Evolutionary conservation across 306 rosid species (phyloP).

Genomic region (Chamaecrista fasciculata): DNA sequence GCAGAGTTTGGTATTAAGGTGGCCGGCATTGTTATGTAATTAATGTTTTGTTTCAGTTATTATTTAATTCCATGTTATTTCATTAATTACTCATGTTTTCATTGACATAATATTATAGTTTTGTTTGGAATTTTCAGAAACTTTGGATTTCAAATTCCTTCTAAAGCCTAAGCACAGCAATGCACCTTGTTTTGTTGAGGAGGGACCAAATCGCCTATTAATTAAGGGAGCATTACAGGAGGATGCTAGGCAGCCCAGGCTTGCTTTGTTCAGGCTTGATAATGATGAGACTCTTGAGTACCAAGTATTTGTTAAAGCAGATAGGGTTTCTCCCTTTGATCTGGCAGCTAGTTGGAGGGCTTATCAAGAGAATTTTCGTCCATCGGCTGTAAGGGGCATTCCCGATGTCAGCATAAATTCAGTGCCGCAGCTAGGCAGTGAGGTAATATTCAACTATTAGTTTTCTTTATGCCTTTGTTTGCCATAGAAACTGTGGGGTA

Average conservation of each 20-base stretch:
- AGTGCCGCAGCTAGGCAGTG: slow-evolving; percentile 57
- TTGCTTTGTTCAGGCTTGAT: slow-evolving; percentile 72
- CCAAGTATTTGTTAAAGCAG: slow-evolving; percentile 78
- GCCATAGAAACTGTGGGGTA: not conserved
- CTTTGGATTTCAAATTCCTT: slow-evolving; percentile 90
- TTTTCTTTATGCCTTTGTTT: not conserved
- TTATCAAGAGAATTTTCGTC: slow-evolving; percentile 87
- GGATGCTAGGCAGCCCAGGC: slow-evolving; percentile 57
- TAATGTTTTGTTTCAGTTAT: not conserved
- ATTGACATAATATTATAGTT: slow-evolving; percentile 21
- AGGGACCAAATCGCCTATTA: slow-evolving; percentile 83
- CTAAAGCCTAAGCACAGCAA: slow-evolving; percentile 75
- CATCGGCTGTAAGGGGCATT: slow-evolving; percentile 87
- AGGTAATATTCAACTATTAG: slow-evolving; percentile 43
- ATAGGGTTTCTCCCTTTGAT: slow-evolving; percentile 94
- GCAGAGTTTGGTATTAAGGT: not conserved
- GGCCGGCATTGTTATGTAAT: not conserved
- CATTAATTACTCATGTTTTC: slow-evolving; percentile 3
- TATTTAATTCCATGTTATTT: not conserved
- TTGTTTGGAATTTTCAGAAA: slow-evolving; percentile 51
- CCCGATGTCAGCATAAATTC: slow-evolving; percentile 93
- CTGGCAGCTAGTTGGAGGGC: slow-evolving; percentile 99
- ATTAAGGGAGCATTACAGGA: slow-evolving; percentile 83
- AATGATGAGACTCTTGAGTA: slow-evolving; percentile 72
- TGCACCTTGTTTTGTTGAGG: slow-evolving; percentile 77